Evolutionary conservation across 441 rosid species (phyloP), one percentile per base, ranked within the genome.

Genomic region (Francoa sonchifolia): DNA sequence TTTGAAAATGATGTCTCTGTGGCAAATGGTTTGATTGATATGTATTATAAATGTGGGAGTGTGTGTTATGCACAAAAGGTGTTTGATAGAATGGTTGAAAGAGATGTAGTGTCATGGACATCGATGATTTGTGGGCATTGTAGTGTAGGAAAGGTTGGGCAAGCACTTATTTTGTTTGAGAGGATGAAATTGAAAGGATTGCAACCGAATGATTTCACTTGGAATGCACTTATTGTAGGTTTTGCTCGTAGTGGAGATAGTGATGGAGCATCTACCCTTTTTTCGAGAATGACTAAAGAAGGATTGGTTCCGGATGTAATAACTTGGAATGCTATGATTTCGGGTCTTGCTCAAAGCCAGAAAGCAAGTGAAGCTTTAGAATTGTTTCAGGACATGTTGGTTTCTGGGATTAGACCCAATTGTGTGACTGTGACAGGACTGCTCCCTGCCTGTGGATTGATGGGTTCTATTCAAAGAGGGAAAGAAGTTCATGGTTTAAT

Each of bases 191-290:
- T 45, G 66, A 66, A 70, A 37, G 74, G 64, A 13, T 43, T 68
- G 23, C 33, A 57, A 47, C 68, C 58, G 8, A 72, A 68, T 48
- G 65, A 50, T n/a, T 72, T 72, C 32, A 59, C 78, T 0, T 63
- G 77, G 76, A 75, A 72, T 27, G 68, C 55, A 3, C 42, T 79
- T 67, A 61, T 79, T 35, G 59, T 70, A 7, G 73, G 77, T 12
- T 67, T 56, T 36, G 68, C 72, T 25, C 54, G 67, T 38, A 35
- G 38, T 1, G 72, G 76, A 43, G 69, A 66, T 55, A 43, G 40
- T 29, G 25, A 19, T 26, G 41, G 41, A 12, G 67, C 62, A 4
- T 39, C 44, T 14, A 29, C 30, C 4, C 18, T 60, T 19, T 54
- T 66, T 37, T 23, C 27, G 44, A 42, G 59, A 50, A 71, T 71